Evolutionary conservation across 2,329 filamentous ascomycete species (phyloP), one percentile per base, ranked within the genome.

Genomic region (Blastomyces silverae): DNA sequence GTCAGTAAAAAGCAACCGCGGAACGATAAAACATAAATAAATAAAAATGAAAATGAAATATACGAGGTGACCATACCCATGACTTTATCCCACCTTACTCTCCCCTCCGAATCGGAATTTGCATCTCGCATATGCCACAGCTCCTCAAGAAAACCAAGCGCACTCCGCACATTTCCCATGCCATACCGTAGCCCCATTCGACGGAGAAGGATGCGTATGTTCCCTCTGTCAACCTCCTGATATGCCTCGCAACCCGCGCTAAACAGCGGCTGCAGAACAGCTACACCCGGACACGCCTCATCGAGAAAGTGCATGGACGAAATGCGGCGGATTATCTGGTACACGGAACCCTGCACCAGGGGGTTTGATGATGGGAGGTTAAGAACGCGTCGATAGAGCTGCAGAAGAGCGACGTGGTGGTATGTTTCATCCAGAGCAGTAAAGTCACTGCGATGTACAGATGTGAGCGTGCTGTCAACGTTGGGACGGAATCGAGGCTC

Each of bases 231-330:
- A 10, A 75, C 77, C 1, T 73, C 69, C 20, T 72, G 77, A 10
- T 78, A 75, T 0, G 85, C 85, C 72, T 88, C 86, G 70, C 85
- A 87, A 1, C 84, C 81, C 1, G 85, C 83, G 11, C 86, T 84
- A 69, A 88, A 88, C 2, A 88, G 76, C 0, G 86, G 86, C 84
- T 85, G 88, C 1, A 88, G 78, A 46, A 88, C 76, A 2, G 86
- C 86, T 1, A 83, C 81, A 83, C 87, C 87, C 0, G 86, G 86
- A 0, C 86, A 69, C 11, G 68, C 67, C 61, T 67, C 67, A 15
- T 63, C 55, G 28, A 68, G 52, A 39, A 69, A 66, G 37, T 65
- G 66, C 39, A 68, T 66, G 13, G 65, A 64, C 3, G 65, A 66
- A 11, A 67, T 60, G 17, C 64, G 65, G 4, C 52, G 52, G 57